phyloP scores from a whole-genome alignment of 176 grass and related monocot species.

The Otatea glauca region DNA sequence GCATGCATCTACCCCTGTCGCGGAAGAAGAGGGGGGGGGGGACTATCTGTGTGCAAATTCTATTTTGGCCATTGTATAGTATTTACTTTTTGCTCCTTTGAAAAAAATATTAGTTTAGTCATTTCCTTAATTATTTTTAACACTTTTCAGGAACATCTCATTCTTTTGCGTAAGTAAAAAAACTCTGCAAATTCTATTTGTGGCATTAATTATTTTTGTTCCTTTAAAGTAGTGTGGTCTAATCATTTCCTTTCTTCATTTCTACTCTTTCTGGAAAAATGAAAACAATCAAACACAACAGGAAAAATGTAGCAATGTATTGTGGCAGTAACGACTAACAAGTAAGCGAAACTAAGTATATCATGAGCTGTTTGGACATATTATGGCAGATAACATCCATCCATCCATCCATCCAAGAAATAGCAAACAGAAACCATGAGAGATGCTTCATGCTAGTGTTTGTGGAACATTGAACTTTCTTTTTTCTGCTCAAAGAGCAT shows the following conservation, averaged over 20 bases:
- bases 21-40: no score
- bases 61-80: no score
- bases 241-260: background rate
- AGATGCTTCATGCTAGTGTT: background rate
- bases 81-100: background rate
- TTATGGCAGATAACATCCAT: no score
- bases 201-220: background rate
- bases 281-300: no score
- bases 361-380: no score
- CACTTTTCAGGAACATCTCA: background rate
- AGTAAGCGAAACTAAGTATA: no score
- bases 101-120: background rate
- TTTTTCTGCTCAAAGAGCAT: no score
- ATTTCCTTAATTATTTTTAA: background rate
- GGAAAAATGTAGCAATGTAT: no score
- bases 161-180: background rate
- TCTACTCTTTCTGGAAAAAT: background rate
- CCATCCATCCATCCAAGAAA: no score
- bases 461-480: background rate
- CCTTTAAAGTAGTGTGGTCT: background rate
- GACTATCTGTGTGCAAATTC: no score
- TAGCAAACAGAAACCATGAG: no score
- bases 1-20: background rate
- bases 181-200: background rate
- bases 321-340: no score